phyloP scores from a whole-genome alignment of 1,284 basidiomycete genomes.

The Malassezia yamatoensis region DNA sequence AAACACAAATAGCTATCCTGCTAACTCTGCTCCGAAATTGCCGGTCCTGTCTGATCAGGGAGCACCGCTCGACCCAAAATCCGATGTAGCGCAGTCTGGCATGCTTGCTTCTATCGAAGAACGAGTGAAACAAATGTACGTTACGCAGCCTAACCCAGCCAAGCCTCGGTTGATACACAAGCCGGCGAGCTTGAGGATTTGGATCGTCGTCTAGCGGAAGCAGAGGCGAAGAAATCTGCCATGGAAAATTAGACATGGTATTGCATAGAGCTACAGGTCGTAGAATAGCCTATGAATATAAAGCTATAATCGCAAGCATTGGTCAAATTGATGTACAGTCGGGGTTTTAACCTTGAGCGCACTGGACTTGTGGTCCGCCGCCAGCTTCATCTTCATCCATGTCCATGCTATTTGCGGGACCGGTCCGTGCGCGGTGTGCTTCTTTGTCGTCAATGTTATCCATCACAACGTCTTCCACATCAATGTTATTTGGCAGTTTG shows the following conservation, averaged over 20 bases:
- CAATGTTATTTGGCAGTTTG: constrained; percentile 58
- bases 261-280: neutral
- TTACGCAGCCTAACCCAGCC: constrained; percentile 6
- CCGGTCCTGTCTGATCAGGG: neutral
- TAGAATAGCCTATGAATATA: neutral
- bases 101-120: constrained; percentile 24
- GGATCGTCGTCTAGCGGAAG: constrained; percentile 32
- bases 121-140: constrained; percentile 25
- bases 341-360: constrained; percentile 28
- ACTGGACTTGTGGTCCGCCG: constrained; percentile 40
- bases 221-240: constrained; percentile 30
- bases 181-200: constrained; percentile 35
- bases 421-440: constrained; percentile 50
- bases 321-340: neutral
- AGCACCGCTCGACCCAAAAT: neutral
- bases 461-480: constrained; percentile 75
- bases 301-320: neutral
- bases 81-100: constrained; percentile 6
- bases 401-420: constrained; percentile 57
- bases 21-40: neutral
- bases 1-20: neutral
- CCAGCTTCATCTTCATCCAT: constrained; percentile 60
- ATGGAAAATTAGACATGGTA: constrained; percentile 17
- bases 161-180: constrained; percentile 28
- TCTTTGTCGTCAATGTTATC: constrained; percentile 72